These are phyloP conservation scores for Lactifluus volemus DNA, from an alignment of 768 basidiomycete species.

Conservation along the genomic window DNA sequence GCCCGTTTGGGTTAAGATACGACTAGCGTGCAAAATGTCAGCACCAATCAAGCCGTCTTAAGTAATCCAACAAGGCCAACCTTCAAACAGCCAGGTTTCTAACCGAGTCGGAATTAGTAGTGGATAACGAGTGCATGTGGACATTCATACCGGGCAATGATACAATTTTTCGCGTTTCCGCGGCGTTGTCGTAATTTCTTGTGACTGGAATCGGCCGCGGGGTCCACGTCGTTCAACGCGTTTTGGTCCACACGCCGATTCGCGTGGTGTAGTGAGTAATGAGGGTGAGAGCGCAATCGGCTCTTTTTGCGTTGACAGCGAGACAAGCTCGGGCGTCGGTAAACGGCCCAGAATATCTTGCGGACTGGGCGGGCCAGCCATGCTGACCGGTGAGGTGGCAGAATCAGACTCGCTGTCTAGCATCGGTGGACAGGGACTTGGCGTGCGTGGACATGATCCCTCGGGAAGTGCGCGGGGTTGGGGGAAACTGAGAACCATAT, in stretches of 20 bases:
- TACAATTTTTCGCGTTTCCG: conserved; percentile 21
- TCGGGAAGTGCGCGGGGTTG: conserved; percentile 25
- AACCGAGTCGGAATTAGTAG: conserved; percentile 7
- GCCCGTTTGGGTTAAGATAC: conserved; percentile 58
- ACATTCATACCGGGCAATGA: conserved; percentile 17
- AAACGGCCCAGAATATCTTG: conserved; percentile 5
- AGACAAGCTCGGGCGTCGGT: background rate
- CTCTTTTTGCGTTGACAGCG: background rate
- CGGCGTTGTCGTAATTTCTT: conserved; percentile 9
- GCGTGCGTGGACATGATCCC: conserved; percentile 14
- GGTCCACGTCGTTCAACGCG: conserved; percentile 17
- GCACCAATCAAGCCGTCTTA: background rate
- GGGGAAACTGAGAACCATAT: conserved; percentile 27
- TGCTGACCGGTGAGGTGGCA: conserved; percentile 4
- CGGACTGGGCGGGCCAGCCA: conserved; percentile 11
- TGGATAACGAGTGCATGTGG: background rate
- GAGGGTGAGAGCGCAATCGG: conserved; percentile 17
- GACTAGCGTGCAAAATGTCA: conserved; percentile 27
- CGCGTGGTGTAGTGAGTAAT: conserved; percentile 14
- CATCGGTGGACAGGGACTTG: conserved; percentile 5
- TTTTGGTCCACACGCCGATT: conserved; percentile 9
- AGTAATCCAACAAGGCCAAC: conserved; percentile 24
- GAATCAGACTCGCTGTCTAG: conserved; percentile 13
- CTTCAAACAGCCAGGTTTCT: conserved; percentile 44
- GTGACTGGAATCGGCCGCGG: conserved; percentile 19